A percentile compares a stretch with the other conserved stretches of the same genome.
phyloP scores from a whole-genome alignment of 345 rosid species.

The Populus tremula region DNA sequence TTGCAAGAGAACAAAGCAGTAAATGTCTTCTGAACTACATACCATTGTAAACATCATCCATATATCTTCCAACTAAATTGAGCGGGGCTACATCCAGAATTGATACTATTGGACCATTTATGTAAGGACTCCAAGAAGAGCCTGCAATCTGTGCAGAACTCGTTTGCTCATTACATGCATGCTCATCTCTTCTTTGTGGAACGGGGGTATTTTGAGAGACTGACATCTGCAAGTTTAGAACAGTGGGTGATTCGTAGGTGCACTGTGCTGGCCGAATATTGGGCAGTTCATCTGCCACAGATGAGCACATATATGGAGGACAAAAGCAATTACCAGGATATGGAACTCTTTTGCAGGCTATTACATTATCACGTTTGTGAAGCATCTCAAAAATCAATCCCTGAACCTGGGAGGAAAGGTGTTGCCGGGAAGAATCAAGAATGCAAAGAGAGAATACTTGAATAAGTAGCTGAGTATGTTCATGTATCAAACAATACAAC shows the following conservation, averaged over 20 bases:
- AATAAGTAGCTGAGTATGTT: constrained; percentile 87
- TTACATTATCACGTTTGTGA: constrained; percentile 50
- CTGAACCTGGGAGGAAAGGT: constrained; percentile 63
- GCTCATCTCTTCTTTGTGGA: constrained; percentile 14
- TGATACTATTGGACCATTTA: constrained; percentile 43
- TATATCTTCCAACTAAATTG: constrained; percentile 52
- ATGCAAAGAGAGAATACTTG: constrained; percentile 76
- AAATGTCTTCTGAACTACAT: constrained; percentile 19
- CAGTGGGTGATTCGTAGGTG: constrained; percentile 17
- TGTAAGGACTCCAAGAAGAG: constrained; percentile 43
- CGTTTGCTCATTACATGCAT: constrained; percentile 18
- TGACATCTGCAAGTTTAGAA: constrained; percentile 23
- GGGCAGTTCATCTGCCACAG: constrained; percentile 35
- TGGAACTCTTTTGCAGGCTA: constrained; percentile 47
- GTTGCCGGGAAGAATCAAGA: constrained; percentile 68
- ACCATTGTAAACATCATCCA: constrained; percentile 64
- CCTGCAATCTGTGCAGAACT: constrained; percentile 25
- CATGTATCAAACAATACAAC: constrained; percentile 71
- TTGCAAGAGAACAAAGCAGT: neutral
- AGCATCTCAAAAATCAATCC: constrained; percentile 67
- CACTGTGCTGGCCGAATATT: constrained; percentile 18
- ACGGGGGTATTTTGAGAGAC: constrained; percentile 21
- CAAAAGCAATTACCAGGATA: constrained; percentile 50
- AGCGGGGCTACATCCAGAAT: constrained; percentile 62
- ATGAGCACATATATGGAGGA: constrained; percentile 40